These are phyloP conservation scores for Cladophialophora yegresii DNA, from an alignment of 2,329 filamentous ascomycete genomes.

Conservation along the genomic window DNA sequence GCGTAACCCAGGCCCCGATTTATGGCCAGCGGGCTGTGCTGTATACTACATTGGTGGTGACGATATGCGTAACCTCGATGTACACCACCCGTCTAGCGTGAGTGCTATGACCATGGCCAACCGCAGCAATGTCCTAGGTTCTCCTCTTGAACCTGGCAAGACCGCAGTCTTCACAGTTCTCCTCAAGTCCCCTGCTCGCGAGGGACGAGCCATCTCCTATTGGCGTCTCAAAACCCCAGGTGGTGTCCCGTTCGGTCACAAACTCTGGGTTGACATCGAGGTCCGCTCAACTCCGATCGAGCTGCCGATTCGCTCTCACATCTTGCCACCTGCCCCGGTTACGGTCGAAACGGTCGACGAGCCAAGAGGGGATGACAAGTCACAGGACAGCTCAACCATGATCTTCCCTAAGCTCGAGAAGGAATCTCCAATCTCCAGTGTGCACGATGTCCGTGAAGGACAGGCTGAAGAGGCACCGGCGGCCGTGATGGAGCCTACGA, in stretches of 20 bases:
- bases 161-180: constrained; percentile 78
- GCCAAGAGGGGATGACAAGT: constrained; percentile 40
- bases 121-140: constrained; percentile 75
- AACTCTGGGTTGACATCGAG: constrained; percentile 89
- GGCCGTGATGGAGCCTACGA: constrained; percentile 40
- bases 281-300: constrained; percentile 50
- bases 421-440: constrained; percentile 80
- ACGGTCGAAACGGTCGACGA: constrained; percentile 40
- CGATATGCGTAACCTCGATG: constrained; percentile 91
- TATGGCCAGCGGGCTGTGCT: constrained; percentile 87
- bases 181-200: constrained; percentile 75
- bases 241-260: constrained; percentile 83
- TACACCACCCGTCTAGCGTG: constrained; percentile 74
- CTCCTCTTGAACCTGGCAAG: constrained; percentile 70
- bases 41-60: constrained; percentile 92
- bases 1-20: constrained; percentile 73
- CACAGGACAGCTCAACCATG: constrained; percentile 63
- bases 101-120: constrained; percentile 74
- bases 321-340: constrained; percentile 21
- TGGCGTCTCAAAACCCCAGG: constrained; percentile 87
- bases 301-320: constrained; percentile 33
- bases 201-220: constrained; percentile 86
- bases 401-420: constrained; percentile 96
- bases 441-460: constrained; percentile 61
- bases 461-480: constrained; percentile 38